phyloP scores from a whole-genome alignment of 352 stramenopile species.

The Thalassiosira oceanica region DNA sequence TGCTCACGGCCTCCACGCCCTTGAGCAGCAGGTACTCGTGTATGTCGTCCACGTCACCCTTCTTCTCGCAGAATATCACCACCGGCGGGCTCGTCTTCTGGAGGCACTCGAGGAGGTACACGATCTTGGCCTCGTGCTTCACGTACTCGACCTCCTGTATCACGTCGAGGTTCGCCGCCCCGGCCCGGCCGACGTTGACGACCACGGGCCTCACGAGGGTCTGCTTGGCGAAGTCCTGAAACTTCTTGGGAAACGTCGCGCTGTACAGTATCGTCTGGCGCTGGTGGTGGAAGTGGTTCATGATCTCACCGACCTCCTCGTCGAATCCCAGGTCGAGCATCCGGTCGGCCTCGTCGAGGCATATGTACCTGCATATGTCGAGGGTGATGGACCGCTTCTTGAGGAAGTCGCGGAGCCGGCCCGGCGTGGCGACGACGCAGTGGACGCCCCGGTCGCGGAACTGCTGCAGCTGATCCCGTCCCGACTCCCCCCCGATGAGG shows the following conservation, averaged over 20 bases:
- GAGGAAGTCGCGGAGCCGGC: constrained; percentile 94
- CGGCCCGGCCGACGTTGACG: constrained; percentile 97
- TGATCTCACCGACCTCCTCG: constrained; percentile 88
- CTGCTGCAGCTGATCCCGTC: constrained; percentile 88
- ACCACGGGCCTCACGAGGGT: constrained; percentile 94
- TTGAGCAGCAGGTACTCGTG: constrained; percentile 99
- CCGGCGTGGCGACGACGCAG: constrained; percentile 95
- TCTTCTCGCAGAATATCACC: constrained; percentile 97
- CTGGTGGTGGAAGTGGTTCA: constrained; percentile 96
- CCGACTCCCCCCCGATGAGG: constrained; percentile 94
- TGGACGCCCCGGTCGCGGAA: constrained; percentile 89
- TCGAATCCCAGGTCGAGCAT: constrained; percentile 95
- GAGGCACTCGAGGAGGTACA: constrained; percentile 97
- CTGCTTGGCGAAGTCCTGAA: constrained; percentile 97
- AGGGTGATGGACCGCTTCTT: constrained; percentile 93
- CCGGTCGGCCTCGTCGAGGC: constrained; percentile 96
- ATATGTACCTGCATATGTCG: constrained; percentile 95
- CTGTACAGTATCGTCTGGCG: constrained; percentile 97
- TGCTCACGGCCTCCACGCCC: constrained; percentile 91
- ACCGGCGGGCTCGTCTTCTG: constrained; percentile 98
- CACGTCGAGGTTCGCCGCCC: constrained; percentile 97
- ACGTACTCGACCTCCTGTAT: constrained; percentile 99
- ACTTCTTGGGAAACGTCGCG: constrained; percentile 99
- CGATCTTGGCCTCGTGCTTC: constrained; percentile 98
- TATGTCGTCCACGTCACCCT: constrained; percentile 97